Base-by-base conservation (phyloP, 2,329 filamentous ascomycete genomes). In the Botrytis galanthina region DNA sequence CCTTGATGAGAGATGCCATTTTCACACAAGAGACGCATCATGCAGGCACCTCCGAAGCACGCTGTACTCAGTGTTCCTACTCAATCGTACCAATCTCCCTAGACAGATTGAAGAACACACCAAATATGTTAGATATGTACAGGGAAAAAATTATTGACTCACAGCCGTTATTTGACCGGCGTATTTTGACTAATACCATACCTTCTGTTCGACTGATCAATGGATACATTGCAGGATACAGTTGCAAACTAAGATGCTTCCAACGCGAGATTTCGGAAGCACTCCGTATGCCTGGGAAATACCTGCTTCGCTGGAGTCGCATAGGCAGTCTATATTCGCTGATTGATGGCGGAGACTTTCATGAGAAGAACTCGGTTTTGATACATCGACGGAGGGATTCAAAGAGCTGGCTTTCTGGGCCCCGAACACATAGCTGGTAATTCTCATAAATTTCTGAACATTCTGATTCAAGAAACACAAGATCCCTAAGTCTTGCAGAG, bases 181-280 rank as follows among this genome's bases (percentile, higher is more conserved):
- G 89, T 35, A 89, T 87, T 0, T 82, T 90, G 29, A 87, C 74
- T 86, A 84, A 7, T 3, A 18, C n/a, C 14, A 2, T 14, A 57
- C 14, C 7, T 29, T 32, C 51, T 57, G 3, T 4, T 4, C 1
- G 0, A 85, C 87, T 0, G 90, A 87, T 0, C 86, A 86, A 54
- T 86, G 12, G 89, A 74, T 80, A 90, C 3, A 88, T 90, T 70
- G 87, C 88, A 26, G 82, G 86, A 74, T 84, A 83, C 42, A 76
- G 78, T 18, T 75, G 79, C 69, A 35, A 22, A 8, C 37, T 10
- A 35, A 32, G 39, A 44, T 69, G 26, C 81, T 82, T 44, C 14
- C 72, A 51, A 64, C 64, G 80, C 74, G 48, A 44, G 71, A 37
- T 84, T 74, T 80, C 18, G 5, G 77, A 81, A n/a, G 78, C 78